Evolutionary conservation across 169 alveolate genomes (phyloP), one percentile per base, ranked within the genome.

Genomic region (Plasmodium knowlesi): DNA sequence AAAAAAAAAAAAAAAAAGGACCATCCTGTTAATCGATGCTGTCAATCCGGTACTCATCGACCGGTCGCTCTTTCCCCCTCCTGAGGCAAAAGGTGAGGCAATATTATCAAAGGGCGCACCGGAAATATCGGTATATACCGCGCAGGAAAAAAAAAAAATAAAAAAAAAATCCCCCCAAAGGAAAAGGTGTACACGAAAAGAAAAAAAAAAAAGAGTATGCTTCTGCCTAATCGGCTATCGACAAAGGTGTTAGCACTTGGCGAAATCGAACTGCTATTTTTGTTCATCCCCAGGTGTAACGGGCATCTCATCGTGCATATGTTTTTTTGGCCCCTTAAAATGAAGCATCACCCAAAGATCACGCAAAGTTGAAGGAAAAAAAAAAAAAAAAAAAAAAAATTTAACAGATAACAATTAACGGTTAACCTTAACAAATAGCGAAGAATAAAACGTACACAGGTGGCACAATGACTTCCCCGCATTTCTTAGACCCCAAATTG

Each of bases 401-500:
- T 1, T 1, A 46, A 46, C n/a, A 12, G 3, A 0, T 46, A 46
- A 12, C 19, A 1, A 34, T 19, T 22, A 67, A 25, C 76, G 76
- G n/a, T 0, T 1, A 67, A 61, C 74, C 6, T 0, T 1, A 67
- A 61, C 74, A n/a, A 16, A 16, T 19, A n/a, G 76, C 76, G n/a
- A 28, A 25, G 16, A 12, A 67, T 61, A 61, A 8, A 61, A 61
- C 12, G 14, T 0, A 61, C 39, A 67, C 34, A 53, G 8, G 9
- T 32, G 25, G 32, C 39, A 82, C 61, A 46, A 85, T 85, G 93
- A 53, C 80, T 54, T 84, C 74, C 37, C 43, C 93, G 1, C 78
- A 85, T 53, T 50, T 43, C 61, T 39, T 85, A 74, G 39, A 71
- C 61, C 93, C 78, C 32, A 85, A 85, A 41, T 61, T 85, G 57